Evolutionary conservation across 2,329 filamentous ascomycete genomes (phyloP).

Genomic region (Colletotrichum lupini): DNA sequence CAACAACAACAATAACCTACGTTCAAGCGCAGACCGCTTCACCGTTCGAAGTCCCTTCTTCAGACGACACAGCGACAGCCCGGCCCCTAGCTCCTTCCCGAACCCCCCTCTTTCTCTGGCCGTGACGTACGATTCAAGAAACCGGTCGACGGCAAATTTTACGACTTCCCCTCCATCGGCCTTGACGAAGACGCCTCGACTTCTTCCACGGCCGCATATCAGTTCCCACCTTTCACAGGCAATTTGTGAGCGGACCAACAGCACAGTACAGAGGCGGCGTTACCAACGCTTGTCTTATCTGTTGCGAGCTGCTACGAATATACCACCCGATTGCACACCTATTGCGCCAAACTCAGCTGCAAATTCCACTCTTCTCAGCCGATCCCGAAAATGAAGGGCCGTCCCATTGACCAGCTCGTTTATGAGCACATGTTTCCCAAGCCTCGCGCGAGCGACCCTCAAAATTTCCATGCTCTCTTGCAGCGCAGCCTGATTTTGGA

Average conservation of each 20-base stretch:
- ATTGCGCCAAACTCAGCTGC: background rate
- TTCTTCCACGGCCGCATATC: background rate
- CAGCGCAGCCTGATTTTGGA: conserved; percentile 79
- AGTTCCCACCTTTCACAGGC: background rate
- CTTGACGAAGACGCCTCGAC: background rate
- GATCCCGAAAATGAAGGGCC: conserved; percentile 71
- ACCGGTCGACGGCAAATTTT: conserved; percentile 1
- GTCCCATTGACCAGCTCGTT: conserved; percentile 76
- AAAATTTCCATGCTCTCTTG: conserved; percentile 76
- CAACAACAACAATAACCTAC: background rate
- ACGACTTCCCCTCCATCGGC: background rate
- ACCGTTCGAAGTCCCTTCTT: conserved; percentile 21
- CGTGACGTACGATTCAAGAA: conserved; percentile 14
- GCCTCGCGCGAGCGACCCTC: conserved; percentile 74
- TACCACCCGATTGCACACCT: background rate
- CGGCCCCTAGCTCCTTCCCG: conserved; percentile 24
- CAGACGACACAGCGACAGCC: conserved; percentile 22
- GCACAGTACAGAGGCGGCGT: background rate
- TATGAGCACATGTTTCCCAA: conserved; percentile 80
- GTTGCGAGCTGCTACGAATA: background rate
- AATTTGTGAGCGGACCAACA: background rate
- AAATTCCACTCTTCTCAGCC: background rate
- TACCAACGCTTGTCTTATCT: background rate
- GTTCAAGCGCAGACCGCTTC: conserved; percentile 22
- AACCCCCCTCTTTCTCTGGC: conserved; percentile 18